Evolutionary conservation across 2,329 filamentous ascomycete genomes (phyloP).

Genomic region (Fonsecaea multimorphosa): DNA sequence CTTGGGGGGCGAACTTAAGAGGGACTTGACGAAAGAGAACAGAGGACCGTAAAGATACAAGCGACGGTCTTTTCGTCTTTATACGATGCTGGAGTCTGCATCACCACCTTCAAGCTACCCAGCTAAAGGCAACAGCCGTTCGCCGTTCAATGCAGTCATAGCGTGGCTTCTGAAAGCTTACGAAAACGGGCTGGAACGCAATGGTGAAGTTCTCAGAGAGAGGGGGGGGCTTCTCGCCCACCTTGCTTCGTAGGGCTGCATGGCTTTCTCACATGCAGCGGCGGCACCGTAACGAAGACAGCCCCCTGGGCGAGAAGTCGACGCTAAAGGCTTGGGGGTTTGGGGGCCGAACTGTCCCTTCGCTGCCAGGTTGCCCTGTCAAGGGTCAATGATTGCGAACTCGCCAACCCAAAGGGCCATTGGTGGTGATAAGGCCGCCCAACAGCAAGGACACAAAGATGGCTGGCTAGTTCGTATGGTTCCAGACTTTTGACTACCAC

Average conservation of each 20-base stretch:
- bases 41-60: not conserved
- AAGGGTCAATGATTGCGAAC: not conserved
- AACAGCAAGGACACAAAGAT: not conserved
- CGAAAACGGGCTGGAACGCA: not conserved
- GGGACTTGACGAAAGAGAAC: not conserved
- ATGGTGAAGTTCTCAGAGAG: not conserved
- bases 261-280: not conserved
- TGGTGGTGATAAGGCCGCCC: not conserved
- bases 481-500: not conserved
- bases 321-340: not conserved
- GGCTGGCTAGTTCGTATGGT: not conserved
- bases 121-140: not conserved
- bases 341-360: not conserved
- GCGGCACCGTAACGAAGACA: not conserved
- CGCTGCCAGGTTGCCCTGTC: not conserved
- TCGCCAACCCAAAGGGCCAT: not conserved
- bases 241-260: not conserved
- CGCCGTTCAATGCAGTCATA: not conserved
- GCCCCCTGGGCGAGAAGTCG: not conserved
- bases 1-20: not conserved
- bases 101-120: not conserved
- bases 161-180: slow-evolving; percentile 6
- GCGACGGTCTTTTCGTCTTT: not conserved
- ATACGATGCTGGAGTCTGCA: not conserved
- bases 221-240: not conserved